These are phyloP conservation scores for Scutellaria barbata DNA, from an alignment of 257 asterid genomes.

Conservation along the genomic window DNA sequence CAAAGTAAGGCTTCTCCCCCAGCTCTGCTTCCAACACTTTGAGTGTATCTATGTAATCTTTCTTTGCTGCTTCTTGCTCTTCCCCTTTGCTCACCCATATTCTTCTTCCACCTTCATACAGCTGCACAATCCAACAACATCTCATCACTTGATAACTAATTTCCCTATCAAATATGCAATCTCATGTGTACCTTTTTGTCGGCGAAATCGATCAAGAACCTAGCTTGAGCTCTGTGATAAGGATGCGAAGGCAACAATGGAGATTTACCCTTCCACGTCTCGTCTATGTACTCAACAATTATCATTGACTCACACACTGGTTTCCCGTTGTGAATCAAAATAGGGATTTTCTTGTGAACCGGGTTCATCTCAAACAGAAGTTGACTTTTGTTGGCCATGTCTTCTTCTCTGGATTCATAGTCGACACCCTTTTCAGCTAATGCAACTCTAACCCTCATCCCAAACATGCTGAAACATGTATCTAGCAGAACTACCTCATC, in stretches of 20 bases:
- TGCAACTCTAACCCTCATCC: slow-evolving; percentile 19
- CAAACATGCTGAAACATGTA: neutral
- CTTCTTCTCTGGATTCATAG: slow-evolving; percentile 18
- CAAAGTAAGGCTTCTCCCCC: slow-evolving; percentile 52
- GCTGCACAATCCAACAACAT: too few relatives aligned
- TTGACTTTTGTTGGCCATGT: slow-evolving; percentile 1
- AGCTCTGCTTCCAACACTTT: slow-evolving; percentile 47
- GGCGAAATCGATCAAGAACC: slow-evolving; percentile 29
- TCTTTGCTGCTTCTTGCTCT: too few relatives aligned
- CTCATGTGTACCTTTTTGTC: slow-evolving; percentile 26
- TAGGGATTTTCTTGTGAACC: slow-evolving; percentile 27
- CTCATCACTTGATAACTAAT: too few relatives aligned
- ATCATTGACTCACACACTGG: slow-evolving; percentile 2
- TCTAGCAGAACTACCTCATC: slow-evolving; percentile 7
- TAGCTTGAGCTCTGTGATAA: slow-evolving; percentile 27
- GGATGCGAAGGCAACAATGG: slow-evolving; percentile 2
- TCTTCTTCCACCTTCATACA: too few relatives aligned
- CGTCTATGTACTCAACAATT: slow-evolving; percentile 1
- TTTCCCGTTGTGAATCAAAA: neutral
- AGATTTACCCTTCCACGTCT: slow-evolving; percentile 12
- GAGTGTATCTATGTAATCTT: neutral
- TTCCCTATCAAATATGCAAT: too few relatives aligned
- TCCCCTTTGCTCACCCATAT: too few relatives aligned
- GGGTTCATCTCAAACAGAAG: slow-evolving; percentile 27
- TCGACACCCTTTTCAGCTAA: slow-evolving; percentile 24